phyloP scores from a whole-genome alignment of 768 basidiomycete species.

The Pisolithus microcarpus region DNA sequence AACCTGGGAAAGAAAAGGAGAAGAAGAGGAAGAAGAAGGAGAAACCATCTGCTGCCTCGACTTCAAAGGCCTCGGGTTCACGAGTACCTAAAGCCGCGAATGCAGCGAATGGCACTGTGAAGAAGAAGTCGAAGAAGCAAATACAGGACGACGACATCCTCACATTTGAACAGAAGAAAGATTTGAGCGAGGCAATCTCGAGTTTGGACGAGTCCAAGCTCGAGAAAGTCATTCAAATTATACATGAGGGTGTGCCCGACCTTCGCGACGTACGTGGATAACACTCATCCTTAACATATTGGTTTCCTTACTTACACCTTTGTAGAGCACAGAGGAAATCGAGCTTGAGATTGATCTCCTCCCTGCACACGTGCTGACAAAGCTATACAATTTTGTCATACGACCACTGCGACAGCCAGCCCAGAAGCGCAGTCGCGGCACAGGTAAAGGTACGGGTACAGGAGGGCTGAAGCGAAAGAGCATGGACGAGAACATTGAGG shows the following conservation, averaged over 20 bases:
- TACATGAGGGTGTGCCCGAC: slow-evolving; percentile 89
- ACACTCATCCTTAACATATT: slow-evolving; percentile 5
- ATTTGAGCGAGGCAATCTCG: slow-evolving; percentile 90
- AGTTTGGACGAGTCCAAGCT: slow-evolving; percentile 77
- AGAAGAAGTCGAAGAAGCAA: slow-evolving; percentile 58
- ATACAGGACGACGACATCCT: slow-evolving; percentile 74
- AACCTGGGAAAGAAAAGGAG: slow-evolving; percentile 58
- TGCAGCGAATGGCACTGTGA: slow-evolving; percentile 38
- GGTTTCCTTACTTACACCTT: slow-evolving; percentile 9
- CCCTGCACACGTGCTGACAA: slow-evolving; percentile 78
- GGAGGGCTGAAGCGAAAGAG: slow-evolving; percentile 90
- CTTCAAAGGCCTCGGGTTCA: slow-evolving; percentile 47
- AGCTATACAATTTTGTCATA: slow-evolving; percentile 93
- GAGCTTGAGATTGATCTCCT: slow-evolving; percentile 95
- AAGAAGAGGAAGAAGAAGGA: slow-evolving; percentile 66
- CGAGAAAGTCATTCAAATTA: slow-evolving; percentile 89
- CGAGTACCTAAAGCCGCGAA: slow-evolving; percentile 41
- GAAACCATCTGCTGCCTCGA: slow-evolving; percentile 50
- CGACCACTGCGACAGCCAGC: slow-evolving; percentile 66
- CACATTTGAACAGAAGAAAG: slow-evolving; percentile 96
- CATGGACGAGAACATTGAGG: slow-evolving; percentile 96
- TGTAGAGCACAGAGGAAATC: slow-evolving; percentile 92
- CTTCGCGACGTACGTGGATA: slow-evolving; percentile 74
- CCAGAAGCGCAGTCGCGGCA: slow-evolving; percentile 50
- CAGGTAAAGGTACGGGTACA: slow-evolving; percentile 76